Base-by-base conservation (phyloP, 2,329 filamentous ascomycete genomes). In the Colletotrichum zoysiae region DNA sequence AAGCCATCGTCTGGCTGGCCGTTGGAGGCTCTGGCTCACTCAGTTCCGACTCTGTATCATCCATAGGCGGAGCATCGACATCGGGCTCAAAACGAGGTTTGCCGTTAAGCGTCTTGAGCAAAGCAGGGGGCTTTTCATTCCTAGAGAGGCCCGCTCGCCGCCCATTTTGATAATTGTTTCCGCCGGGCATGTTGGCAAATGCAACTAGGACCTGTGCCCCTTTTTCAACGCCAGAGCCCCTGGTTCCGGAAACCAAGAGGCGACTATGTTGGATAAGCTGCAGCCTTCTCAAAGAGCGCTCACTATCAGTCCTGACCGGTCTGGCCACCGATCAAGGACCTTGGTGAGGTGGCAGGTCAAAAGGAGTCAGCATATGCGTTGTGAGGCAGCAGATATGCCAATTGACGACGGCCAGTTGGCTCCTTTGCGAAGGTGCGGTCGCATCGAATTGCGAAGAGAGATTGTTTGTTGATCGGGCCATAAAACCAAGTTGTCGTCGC, bases 1-100 rank as follows among this genome's bases (percentile, higher is more conserved):
- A 23, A 38, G 3, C 11, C 12, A n/a, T n/a, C 55, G 33, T n/a
- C 20, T 51, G 20, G 16, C 35, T 65, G 23, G 35, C 38, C 18
- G 26, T 18, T 14, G 61, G 50, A 26, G 14, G 38, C 14, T 40
- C 60, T 12, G 66, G 23, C 51, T 69, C 66, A 50, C 60, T 64
- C 18, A 65, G 18, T 44, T 69, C 66, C 16, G 63, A 50, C 14
- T 66, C 67, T 4, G 53, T 58, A 20, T 65, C 60, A 44, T 66
- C 67, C 46, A 53, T 40, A 6, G 67, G 66, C 23, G 40, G 44
- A 14, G 30, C 67, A 16, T n/a, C 8, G 42, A 69, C n/a, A 8
- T 35, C 56, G 11, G 46, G 30, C 38, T 23, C 14, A 4, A 38
- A 7, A 30, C 62, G 67, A 70, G 16, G 9, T 38, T 70, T 23